phyloP scores from a whole-genome alignment of 208 protist genomes.

The Hexamita inflata region DNA sequence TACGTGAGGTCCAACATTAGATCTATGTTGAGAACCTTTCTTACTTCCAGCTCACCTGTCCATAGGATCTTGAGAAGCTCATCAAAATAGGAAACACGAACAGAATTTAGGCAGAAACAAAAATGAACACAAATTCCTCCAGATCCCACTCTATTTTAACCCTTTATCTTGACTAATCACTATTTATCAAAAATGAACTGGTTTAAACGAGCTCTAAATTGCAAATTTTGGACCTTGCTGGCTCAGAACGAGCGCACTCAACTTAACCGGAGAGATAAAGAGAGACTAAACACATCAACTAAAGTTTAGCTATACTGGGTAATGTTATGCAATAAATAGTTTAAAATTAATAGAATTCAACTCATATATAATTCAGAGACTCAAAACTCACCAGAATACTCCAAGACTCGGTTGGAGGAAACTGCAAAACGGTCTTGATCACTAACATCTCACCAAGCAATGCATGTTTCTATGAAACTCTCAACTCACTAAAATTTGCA shows the following conservation, averaged over 20 bases:
- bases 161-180: not conserved
- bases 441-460: not conserved
- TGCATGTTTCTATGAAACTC: not conserved
- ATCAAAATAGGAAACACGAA: not conserved
- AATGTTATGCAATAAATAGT: slow-evolving; percentile 22
- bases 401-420: slow-evolving; percentile 45
- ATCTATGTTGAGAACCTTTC: no score
- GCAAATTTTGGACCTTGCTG: slow-evolving; percentile 39
- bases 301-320: slow-evolving; percentile 19
- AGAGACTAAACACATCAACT: slow-evolving; percentile 29
- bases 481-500: slow-evolving; percentile 9
- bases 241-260: slow-evolving; percentile 24
- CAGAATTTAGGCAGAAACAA: slow-evolving; percentile 11
- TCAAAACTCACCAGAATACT: slow-evolving; percentile 48
- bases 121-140: slow-evolving; percentile 22
- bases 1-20: no score
- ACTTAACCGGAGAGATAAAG: not conserved
- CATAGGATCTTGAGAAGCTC: not conserved
- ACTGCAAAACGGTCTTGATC: slow-evolving; percentile 34
- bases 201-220: no score
- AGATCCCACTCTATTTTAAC: slow-evolving; percentile 30
- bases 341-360: not conserved
- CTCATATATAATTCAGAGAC: slow-evolving; percentile 39
- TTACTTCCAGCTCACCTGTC: no score
- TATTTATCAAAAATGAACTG: no score